Evolutionary conservation across 2,329 filamentous ascomycete species (phyloP).

Genomic region (Hymenoscyphus occultus): DNA sequence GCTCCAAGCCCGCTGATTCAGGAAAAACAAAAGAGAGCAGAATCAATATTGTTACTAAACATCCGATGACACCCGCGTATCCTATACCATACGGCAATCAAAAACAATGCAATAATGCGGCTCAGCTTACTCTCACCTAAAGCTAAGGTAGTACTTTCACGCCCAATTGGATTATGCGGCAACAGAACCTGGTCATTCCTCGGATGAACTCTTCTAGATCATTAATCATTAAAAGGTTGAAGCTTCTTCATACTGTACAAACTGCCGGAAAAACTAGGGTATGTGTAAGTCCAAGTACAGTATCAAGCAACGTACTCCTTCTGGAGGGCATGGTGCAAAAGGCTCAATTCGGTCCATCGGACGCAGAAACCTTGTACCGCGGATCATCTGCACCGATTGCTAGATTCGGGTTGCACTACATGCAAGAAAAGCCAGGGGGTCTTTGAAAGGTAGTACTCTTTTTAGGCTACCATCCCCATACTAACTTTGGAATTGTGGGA

Average conservation of each 20-base stretch:
- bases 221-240: background rate
- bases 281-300: background rate
- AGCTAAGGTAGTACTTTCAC: background rate
- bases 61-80: background rate
- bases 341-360: background rate
- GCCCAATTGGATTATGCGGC: background rate
- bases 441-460: background rate
- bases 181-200: background rate
- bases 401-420: background rate
- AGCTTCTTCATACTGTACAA: background rate
- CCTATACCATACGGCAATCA: background rate
- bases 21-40: no score
- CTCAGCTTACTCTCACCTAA: slow-evolving; percentile 4
- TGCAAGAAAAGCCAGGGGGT: background rate
- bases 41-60: background rate
- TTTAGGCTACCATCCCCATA: background rate
- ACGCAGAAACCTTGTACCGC: background rate
- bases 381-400: background rate
- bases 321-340: background rate
- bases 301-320: background rate
- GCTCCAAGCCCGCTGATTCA: no score
- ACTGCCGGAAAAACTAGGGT: background rate
- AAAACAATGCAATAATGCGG: background rate
- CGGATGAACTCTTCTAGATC: background rate
- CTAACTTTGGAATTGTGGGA: background rate